These are phyloP conservation scores for Cytospora paraplurivora DNA, from an alignment of 2,329 filamentous ascomycete species.

Conservation along the genomic window DNA sequence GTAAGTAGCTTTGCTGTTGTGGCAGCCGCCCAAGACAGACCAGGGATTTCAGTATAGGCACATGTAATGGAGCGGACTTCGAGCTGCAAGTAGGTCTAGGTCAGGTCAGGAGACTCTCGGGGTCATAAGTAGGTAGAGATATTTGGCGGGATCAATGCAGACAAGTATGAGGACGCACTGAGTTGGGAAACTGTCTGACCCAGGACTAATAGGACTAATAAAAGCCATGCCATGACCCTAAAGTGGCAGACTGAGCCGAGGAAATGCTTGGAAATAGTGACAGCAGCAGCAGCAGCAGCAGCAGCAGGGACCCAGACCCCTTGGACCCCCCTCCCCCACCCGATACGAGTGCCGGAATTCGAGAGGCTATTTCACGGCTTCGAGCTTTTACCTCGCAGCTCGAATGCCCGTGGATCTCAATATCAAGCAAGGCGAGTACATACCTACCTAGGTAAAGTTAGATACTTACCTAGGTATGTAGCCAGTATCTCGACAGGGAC, in stretches of 20 bases:
- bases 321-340: background rate
- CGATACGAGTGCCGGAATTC: background rate
- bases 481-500: conserved; percentile 16
- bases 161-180: background rate
- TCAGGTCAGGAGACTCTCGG: conserved; percentile 16
- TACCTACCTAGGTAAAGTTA: too few relatives aligned
- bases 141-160: background rate
- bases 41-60: conserved; percentile 14
- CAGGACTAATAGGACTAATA: background rate
- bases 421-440: conserved; percentile 1
- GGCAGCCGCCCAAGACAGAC: conserved; percentile 14
- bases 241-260: background rate
- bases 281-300: background rate
- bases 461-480: background rate
- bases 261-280: background rate
- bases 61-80: conserved; percentile 19
- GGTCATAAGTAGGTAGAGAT: conserved; percentile 5
- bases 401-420: background rate
- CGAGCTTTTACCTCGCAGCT: background rate
- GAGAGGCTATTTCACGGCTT: background rate
- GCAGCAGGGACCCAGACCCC: background rate
- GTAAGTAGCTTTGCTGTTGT: conserved; percentile 7
- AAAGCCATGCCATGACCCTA: background rate
- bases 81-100: conserved; percentile 11
- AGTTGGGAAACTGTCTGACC: background rate